These are phyloP conservation scores for Penicillium frequentans DNA, from an alignment of 2,329 filamentous ascomycete genomes.

Conservation along the genomic window DNA sequence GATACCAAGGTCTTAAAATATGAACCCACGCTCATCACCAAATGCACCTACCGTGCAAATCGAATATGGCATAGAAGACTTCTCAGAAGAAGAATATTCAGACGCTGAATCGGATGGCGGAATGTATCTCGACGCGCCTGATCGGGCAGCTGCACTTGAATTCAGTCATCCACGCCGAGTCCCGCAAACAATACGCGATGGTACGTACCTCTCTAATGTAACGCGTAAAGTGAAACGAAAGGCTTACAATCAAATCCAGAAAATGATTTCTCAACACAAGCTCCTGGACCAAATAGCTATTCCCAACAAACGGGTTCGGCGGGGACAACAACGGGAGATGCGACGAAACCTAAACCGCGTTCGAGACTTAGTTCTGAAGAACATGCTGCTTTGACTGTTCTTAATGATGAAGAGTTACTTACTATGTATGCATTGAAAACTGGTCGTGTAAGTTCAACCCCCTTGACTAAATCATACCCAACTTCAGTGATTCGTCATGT, in stretches of 20 bases:
- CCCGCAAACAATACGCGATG: background rate
- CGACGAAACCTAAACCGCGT: background rate
- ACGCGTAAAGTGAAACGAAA: background rate
- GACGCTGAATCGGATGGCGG: background rate
- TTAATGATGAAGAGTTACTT: slow-evolving; percentile 41
- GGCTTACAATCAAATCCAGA: background rate
- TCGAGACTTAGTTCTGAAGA: slow-evolving; percentile 32
- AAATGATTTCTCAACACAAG: background rate
- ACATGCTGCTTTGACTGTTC: slow-evolving; percentile 38
- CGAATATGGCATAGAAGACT: background rate
- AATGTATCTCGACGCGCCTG: background rate
- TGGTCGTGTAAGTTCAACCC: slow-evolving; percentile 30
- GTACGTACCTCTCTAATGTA: background rate
- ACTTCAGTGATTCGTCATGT: background rate
- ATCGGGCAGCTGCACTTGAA: background rate
- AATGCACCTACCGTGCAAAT: too few relatives aligned
- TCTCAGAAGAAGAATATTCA: background rate
- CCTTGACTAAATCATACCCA: too few relatives aligned
- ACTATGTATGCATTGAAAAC: slow-evolving; percentile 41
- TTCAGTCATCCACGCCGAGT: background rate
- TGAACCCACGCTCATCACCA: too few relatives aligned
- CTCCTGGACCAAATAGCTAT: background rate
- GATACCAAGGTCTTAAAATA: background rate
- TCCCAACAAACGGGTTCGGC: too few relatives aligned
- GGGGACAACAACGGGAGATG: background rate